phyloP scores from a whole-genome alignment of 192 early-diverging fungal species.

The Umbelopsis vinacea region DNA sequence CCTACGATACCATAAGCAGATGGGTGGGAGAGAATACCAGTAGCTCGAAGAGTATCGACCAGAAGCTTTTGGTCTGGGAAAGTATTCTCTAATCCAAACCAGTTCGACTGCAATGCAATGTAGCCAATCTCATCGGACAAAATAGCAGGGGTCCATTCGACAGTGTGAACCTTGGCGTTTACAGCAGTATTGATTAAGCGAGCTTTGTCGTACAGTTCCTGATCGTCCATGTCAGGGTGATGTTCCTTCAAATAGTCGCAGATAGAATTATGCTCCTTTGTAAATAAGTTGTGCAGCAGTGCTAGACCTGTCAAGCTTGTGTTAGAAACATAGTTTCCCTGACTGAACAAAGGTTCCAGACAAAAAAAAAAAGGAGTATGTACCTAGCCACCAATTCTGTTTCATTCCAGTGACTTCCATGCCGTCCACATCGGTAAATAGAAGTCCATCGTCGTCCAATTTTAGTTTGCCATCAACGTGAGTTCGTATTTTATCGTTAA shows the following conservation, averaged over 20 bases:
- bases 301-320: neutral
- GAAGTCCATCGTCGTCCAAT: neutral
- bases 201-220: slow-evolving; percentile 16
- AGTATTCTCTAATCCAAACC: slow-evolving; percentile 3
- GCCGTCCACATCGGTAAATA: neutral
- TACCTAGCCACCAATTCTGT: slow-evolving; percentile 19
- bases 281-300: slow-evolving; percentile 1
- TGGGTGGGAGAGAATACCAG: neutral
- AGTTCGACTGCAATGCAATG: slow-evolving; percentile 7
- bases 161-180: slow-evolving; percentile 14
- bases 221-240: slow-evolving; percentile 7
- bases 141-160: slow-evolving; percentile 11
- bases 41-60: neutral
- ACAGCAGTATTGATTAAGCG: slow-evolving; percentile 1
- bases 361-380: neutral
- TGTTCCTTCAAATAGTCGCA: slow-evolving; percentile 4
- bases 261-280: slow-evolving; percentile 19
- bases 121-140: slow-evolving; percentile 10
- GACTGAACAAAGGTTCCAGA: too few species aligned
- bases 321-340: neutral
- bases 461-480: slow-evolving; percentile 6
- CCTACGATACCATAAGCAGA: neutral
- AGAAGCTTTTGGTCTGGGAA: slow-evolving; percentile 1
- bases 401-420: slow-evolving; percentile 22
- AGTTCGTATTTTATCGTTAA: neutral